Base-by-base conservation (phyloP, 768 basidiomycete species). In the Naematelia aurantialba region DNA sequence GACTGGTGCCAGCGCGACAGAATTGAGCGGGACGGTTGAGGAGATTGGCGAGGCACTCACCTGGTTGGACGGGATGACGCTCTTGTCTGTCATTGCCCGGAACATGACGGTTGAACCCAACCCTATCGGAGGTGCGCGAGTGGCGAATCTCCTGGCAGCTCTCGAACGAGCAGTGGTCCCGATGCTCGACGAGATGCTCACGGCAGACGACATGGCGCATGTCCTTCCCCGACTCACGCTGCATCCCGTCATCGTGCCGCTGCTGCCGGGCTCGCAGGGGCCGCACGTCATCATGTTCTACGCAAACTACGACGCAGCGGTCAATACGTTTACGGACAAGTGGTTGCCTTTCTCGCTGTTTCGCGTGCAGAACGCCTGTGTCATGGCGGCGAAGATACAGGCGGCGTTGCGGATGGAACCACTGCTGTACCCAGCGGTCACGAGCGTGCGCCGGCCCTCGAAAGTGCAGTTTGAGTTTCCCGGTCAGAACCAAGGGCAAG, bases 341-440 rank as follows among this genome's bases (percentile, higher is more conserved):
- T 78, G 76, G 75, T 59, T 75, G 48, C 72, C 76, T 11, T 77
- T 77, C 66, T 53, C 61, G 11, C 56, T 78, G 22, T 78, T 77
- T 61, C 61, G 74, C 21, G 75, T 75, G 3, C 70, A 74, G 48
- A 74, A 74, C 59, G 72, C 75, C 22, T 78, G 74, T 51, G 71
- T 76, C 48, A 72, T 69, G 68, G 58, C 61, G 1, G 61, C 46
- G 19, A 60, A 59, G n/a, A 60, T 68, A 17, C 45, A 56, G 1
- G 57, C 58, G 29, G 65, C 65, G 5, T 10, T 52, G 48, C 54
- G 17, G 58, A 60, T 21, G 42, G 55, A 30, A 48, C 22, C 17
- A 29, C 19, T 25, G 5, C 56, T 14, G 30, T 34, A 19, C 45
- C 30, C 17, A 24, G 42, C 14, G 14, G 50, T 44, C 42, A 45